These are phyloP conservation scores for Penicillium manginii DNA, from an alignment of 495 filamentous ascomycete species.

Conservation along the genomic window DNA sequence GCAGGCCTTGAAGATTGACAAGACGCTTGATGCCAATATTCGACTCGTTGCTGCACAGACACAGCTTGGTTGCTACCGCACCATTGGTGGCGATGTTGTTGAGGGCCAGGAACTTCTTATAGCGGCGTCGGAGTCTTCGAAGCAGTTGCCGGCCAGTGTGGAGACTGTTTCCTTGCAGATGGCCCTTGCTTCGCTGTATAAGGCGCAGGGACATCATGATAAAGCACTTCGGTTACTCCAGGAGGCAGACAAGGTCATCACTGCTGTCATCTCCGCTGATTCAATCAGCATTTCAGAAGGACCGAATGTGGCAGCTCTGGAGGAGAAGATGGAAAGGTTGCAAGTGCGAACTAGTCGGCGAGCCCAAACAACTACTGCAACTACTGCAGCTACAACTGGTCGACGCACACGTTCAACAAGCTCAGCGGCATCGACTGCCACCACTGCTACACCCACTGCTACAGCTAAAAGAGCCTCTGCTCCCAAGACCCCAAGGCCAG, in stretches of 20 bases:
- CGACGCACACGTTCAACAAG: constrained; percentile 43
- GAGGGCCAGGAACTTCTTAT: constrained; percentile 65
- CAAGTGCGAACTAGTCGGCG: constrained; percentile 37
- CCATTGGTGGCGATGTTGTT: constrained; percentile 61
- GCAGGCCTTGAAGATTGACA: constrained; percentile 78
- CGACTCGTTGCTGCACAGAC: constrained; percentile 56
- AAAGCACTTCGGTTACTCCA: constrained; percentile 50
- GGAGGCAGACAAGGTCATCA: constrained; percentile 46
- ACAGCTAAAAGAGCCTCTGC: constrained; percentile 34
- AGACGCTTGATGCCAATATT: constrained; percentile 63
- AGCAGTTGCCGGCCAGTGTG: constrained; percentile 47
- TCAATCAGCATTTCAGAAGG: constrained; percentile 16
- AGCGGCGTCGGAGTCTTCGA: constrained; percentile 47
- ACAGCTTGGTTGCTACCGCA: constrained; percentile 65
- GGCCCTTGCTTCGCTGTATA: constrained; percentile 46
- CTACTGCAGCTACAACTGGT: constrained; percentile 17
- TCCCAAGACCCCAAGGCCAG: constrained; percentile 27
- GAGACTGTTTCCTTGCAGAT: constrained; percentile 51
- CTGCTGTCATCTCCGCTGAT: constrained; percentile 30
- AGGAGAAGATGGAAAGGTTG: constrained; percentile 47
- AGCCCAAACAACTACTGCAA: constrained; percentile 24
- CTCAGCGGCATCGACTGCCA: constrained; percentile 17
- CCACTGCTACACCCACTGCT: constrained; percentile 10
- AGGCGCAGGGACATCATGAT: constrained; percentile 46
- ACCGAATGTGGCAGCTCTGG: constrained; percentile 30